These are phyloP conservation scores for Plasmodium cynomolgi DNA, from an alignment of 169 alveolate genomes.

Conservation along the genomic window DNA sequence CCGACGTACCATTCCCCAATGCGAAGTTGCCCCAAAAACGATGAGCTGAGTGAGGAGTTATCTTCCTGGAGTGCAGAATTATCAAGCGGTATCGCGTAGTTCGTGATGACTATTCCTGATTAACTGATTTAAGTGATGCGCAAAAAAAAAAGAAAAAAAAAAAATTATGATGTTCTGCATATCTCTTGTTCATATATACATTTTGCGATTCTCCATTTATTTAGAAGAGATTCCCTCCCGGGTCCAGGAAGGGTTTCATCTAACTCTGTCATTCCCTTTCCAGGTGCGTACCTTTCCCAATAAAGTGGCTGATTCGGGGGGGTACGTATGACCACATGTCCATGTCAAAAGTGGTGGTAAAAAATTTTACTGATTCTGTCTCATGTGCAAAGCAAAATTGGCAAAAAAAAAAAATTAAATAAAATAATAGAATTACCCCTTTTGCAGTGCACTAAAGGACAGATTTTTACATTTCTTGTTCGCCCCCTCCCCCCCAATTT, in stretches of 20 bases:
- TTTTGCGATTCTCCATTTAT: background rate
- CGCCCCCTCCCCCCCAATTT: background rate
- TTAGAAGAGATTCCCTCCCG: background rate
- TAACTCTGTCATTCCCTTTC: background rate
- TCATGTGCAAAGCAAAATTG: background rate
- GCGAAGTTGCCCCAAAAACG: background rate
- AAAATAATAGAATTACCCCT: background rate
- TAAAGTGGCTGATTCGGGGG: background rate
- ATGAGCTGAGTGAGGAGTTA: background rate
- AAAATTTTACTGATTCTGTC: background rate
- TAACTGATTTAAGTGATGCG: background rate
- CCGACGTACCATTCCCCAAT: background rate
- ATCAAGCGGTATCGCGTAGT: background rate
- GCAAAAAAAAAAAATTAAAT: background rate
- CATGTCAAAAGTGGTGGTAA: constrained; percentile 23
- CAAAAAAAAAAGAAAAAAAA: background rate
- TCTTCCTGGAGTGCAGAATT: background rate
- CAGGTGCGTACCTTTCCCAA: background rate
- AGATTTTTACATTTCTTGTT: background rate
- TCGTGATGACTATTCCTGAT: background rate
- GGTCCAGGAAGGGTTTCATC: background rate
- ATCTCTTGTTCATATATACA: background rate
- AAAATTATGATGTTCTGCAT: background rate
- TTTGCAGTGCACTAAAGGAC: background rate
- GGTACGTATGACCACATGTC: constrained; percentile 6